These are phyloP conservation scores for Lentinula raphanica DNA, from an alignment of 768 basidiomycete genomes.

Conservation along the genomic window DNA sequence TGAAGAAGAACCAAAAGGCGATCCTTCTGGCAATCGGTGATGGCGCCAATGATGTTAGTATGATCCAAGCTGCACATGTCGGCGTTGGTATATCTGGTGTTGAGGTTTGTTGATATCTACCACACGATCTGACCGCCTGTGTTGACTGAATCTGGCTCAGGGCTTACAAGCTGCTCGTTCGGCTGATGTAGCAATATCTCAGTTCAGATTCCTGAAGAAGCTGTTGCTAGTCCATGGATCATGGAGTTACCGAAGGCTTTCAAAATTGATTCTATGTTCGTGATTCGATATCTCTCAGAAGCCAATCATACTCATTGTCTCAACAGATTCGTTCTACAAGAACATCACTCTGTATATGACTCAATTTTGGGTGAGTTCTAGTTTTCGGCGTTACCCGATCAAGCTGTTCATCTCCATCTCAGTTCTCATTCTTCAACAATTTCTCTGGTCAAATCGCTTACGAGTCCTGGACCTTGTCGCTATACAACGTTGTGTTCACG, in stretches of 20 bases:
- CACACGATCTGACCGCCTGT: neutral
- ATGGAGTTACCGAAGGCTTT: slow-evolving; percentile 95
- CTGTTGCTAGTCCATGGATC: slow-evolving; percentile 93
- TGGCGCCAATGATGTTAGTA: slow-evolving; percentile 97
- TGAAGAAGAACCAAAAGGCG: slow-evolving; percentile 92
- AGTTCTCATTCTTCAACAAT: slow-evolving; percentile 99
- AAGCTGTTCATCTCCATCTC: neutral
- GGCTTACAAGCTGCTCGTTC: slow-evolving; percentile 98
- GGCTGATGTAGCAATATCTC: slow-evolving; percentile 95
- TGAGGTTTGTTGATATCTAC: slow-evolving; percentile 54
- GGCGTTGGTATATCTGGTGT: slow-evolving; percentile 97
- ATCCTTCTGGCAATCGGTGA: slow-evolving; percentile 97
- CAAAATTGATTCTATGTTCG: slow-evolving; percentile 93
- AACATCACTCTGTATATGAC: slow-evolving; percentile 99
- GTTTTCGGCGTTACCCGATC: neutral
- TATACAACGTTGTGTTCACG: slow-evolving; percentile 96
- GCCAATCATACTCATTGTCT: slow-evolving; percentile 4
- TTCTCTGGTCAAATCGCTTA: slow-evolving; percentile 98
- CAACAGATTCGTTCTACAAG: slow-evolving; percentile 93
- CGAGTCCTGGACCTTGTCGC: slow-evolving; percentile 97
- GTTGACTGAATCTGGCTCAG: slow-evolving; percentile 33
- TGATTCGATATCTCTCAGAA: slow-evolving; percentile 10
- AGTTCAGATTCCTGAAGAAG: slow-evolving; percentile 95
- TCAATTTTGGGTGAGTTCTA: slow-evolving; percentile 81
- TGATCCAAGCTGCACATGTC: slow-evolving; percentile 98